Conservation (phyloP, 108 stramenopile species). For the Discostella pseudostelligera region DNA sequence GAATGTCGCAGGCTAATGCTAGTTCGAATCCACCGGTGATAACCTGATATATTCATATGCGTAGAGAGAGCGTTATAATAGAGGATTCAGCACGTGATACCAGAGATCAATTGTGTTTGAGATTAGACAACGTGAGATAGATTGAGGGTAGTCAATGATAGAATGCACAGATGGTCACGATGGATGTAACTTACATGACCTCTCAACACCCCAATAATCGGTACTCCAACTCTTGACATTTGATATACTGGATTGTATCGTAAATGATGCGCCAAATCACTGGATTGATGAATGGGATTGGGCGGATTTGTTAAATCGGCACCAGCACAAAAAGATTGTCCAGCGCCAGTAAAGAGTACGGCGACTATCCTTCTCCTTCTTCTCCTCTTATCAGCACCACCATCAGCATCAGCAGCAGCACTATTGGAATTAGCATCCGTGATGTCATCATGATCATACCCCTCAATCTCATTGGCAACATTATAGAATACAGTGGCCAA, state of each 20-base stretch:
- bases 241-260: conserved; percentile 46
- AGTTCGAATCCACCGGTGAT: conserved; percentile 64
- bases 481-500: conserved; percentile 35
- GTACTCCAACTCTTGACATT: conserved; percentile 38
- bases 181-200: conserved; percentile 37
- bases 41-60: conserved; percentile 8
- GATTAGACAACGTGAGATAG: too few species aligned
- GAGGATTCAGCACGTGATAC: too few species aligned
- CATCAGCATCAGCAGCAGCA: neutral
- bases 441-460: conserved; percentile 12
- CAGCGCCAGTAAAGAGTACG: conserved; percentile 52
- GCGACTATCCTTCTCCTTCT: conserved; percentile 18
- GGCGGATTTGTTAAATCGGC: conserved; percentile 56
- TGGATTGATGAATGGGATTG: conserved; percentile 46
- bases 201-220: conserved; percentile 49
- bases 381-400: neutral
- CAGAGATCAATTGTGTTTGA: too few species aligned
- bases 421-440: too few species aligned
- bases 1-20: conserved; percentile 55
- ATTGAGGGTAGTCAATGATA: too few species aligned
- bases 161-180: too few species aligned
- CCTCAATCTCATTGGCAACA: conserved; percentile 34
- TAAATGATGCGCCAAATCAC: conserved; percentile 45
- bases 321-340: conserved; percentile 52
- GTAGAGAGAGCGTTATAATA: too few species aligned